These are phyloP conservation scores for Russula sp. DNA, from an alignment of 768 basidiomycete genomes.

Conservation along the genomic window DNA sequence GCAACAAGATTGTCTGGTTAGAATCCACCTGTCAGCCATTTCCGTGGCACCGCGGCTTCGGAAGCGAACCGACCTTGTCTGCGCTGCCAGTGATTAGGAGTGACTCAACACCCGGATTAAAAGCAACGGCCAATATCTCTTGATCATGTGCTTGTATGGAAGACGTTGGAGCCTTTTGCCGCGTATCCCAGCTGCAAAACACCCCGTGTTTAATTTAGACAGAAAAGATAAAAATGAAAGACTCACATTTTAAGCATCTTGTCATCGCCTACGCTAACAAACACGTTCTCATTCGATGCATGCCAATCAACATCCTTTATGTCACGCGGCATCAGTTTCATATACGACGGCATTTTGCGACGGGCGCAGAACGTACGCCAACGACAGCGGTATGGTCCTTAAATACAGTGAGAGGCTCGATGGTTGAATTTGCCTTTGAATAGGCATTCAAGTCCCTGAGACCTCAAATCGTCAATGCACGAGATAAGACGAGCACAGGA, in stretches of 20 bases:
- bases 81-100: constrained; percentile 88
- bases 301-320: constrained; percentile 96
- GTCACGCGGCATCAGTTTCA: neutral
- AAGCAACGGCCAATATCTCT: constrained; percentile 89
- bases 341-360: neutral
- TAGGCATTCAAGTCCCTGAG: constrained; percentile 90
- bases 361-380: constrained; percentile 62
- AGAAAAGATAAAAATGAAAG: neutral
- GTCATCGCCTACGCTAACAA: constrained; percentile 96
- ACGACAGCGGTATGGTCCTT: constrained; percentile 89
- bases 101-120: constrained; percentile 76
- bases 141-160: constrained; percentile 82
- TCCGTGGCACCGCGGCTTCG: neutral
- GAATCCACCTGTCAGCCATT: constrained; percentile 2
- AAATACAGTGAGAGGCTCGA: constrained; percentile 85
- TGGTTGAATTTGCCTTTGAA: constrained; percentile 65
- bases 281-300: constrained; percentile 70
- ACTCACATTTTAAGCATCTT: constrained; percentile 89
- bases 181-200: constrained; percentile 81
- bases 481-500: neutral
- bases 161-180: constrained; percentile 65
- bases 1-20: constrained; percentile 75
- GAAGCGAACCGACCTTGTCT: constrained; percentile 67
- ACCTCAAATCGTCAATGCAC: constrained; percentile 10
- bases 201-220: constrained; percentile 15